These are phyloP conservation scores for Fusarium tuaranense DNA, from an alignment of 2,329 filamentous ascomycete species.

Conservation along the genomic window DNA sequence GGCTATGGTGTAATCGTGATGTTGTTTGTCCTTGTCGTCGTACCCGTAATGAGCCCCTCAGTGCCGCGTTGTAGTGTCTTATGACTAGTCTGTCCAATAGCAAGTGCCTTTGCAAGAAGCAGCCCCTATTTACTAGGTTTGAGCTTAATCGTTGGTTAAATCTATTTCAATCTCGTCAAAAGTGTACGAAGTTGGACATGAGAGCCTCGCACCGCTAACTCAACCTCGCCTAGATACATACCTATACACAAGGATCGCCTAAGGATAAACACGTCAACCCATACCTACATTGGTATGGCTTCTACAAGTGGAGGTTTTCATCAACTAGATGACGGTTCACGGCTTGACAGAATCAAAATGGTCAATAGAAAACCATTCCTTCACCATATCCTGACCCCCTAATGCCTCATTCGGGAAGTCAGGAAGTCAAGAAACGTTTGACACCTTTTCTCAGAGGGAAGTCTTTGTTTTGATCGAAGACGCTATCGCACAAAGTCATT, in stretches of 20 bases:
- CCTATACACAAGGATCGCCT: too few relatives aligned
- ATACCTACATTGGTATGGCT: neutral
- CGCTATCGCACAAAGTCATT: accelerated
- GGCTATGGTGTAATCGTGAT: neutral
- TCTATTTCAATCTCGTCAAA: neutral
- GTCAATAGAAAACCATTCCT: too few relatives aligned
- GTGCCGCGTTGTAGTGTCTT: neutral
- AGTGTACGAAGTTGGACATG: too few relatives aligned
- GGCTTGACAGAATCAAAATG: too few relatives aligned
- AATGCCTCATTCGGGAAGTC: too few relatives aligned
- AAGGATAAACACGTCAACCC: neutral
- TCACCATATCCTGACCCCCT: too few relatives aligned
- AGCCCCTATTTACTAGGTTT: accelerated
- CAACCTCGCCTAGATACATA: too few relatives aligned
- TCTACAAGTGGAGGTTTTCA: accelerated
- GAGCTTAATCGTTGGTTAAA: neutral
- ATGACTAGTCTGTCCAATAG: neutral
- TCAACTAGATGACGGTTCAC: too few relatives aligned
- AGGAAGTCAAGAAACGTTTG: too few relatives aligned
- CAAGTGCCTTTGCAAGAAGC: accelerated
- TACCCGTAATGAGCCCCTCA: neutral
- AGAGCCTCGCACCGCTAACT: too few relatives aligned
- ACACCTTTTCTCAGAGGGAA: too few relatives aligned
- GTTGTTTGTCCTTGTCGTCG: neutral
- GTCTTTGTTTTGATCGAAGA: too few relatives aligned